These are phyloP conservation scores for Heritiera fomes DNA, from an alignment of 345 rosid genomes.

Conservation along the genomic window DNA sequence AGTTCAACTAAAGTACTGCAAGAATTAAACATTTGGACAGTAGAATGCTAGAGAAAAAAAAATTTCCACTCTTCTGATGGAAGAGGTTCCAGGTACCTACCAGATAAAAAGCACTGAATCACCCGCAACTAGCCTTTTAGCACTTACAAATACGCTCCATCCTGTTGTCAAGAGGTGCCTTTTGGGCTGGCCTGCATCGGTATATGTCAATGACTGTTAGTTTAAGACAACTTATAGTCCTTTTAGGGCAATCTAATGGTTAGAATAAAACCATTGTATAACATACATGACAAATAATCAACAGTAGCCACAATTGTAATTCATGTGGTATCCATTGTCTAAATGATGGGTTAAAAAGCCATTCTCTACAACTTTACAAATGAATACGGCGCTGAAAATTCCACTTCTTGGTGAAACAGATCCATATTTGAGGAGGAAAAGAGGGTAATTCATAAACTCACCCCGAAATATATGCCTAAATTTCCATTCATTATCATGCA, in stretches of 20 bases:
- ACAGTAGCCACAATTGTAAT: neutral
- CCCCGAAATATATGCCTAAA: constrained; percentile 99
- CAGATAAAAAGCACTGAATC: constrained; percentile 98
- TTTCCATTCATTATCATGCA: constrained; percentile 98
- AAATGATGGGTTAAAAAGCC: neutral
- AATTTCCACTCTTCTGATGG: neutral
- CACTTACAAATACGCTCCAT: constrained; percentile 99
- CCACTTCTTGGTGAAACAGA: neutral
- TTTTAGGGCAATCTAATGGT: neutral
- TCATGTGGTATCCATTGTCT: neutral
- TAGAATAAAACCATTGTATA: neutral
- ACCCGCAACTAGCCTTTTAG: constrained; percentile 97
- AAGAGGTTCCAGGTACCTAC: constrained; percentile 41
- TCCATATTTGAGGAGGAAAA: neutral
- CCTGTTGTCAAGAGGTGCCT: constrained; percentile 99
- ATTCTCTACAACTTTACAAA: constrained; percentile 9
- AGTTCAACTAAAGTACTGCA: neutral
- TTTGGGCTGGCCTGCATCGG: constrained; percentile 87
- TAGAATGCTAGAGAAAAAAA: neutral
- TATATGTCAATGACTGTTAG: constrained; percentile 13
- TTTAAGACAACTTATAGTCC: neutral
- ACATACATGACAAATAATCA: neutral
- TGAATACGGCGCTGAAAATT: neutral
- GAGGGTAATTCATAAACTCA: constrained; percentile 28
- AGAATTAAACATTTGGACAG: neutral